phyloP scores from a whole-genome alignment of 768 basidiomycete genomes.

The Inosperma sp. region DNA sequence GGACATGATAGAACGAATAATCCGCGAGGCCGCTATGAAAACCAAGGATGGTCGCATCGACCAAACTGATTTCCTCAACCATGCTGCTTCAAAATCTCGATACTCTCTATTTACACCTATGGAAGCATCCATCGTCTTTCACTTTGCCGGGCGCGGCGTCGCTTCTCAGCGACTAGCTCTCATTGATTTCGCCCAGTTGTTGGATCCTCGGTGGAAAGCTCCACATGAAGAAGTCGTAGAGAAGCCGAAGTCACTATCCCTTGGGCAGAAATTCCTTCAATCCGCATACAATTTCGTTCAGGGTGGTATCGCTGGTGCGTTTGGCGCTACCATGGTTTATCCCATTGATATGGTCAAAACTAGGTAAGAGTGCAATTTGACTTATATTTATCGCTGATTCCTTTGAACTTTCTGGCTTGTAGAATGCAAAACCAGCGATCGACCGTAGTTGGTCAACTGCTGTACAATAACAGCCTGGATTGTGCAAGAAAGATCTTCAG shows the following conservation, averaged over 20 bases:
- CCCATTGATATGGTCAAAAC: slow-evolving; percentile 87
- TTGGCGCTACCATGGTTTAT: slow-evolving; percentile 97
- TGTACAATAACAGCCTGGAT: slow-evolving; percentile 95
- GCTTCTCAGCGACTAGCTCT: slow-evolving; percentile 68
- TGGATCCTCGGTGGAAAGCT: slow-evolving; percentile 85
- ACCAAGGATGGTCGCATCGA: slow-evolving; percentile 95
- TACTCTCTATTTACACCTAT: slow-evolving; percentile 96
- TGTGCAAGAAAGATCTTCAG: slow-evolving; percentile 91
- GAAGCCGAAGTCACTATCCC: slow-evolving; percentile 34
- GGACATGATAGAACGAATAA: slow-evolving; percentile 95
- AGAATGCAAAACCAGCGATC: slow-evolving; percentile 98
- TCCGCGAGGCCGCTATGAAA: slow-evolving; percentile 85
- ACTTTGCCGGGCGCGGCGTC: slow-evolving; percentile 86
- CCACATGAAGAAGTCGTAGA: slow-evolving; percentile 52
- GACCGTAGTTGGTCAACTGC: slow-evolving; percentile 91
- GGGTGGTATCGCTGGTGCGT: slow-evolving; percentile 88
- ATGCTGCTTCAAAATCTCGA: slow-evolving; percentile 80
- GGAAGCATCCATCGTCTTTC: slow-evolving; percentile 98
- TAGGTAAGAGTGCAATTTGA: slow-evolving; percentile 9
- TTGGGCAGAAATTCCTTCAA: slow-evolving; percentile 54
- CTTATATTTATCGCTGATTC: neutral
- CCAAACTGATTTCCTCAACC: slow-evolving; percentile 90
- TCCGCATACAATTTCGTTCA: slow-evolving; percentile 84
- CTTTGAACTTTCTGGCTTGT: neutral
- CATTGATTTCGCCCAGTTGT: slow-evolving; percentile 86